Evolutionary conservation across 139 green algal genomes (phyloP).

Genomic region (Micractinium conductrix): DNA sequence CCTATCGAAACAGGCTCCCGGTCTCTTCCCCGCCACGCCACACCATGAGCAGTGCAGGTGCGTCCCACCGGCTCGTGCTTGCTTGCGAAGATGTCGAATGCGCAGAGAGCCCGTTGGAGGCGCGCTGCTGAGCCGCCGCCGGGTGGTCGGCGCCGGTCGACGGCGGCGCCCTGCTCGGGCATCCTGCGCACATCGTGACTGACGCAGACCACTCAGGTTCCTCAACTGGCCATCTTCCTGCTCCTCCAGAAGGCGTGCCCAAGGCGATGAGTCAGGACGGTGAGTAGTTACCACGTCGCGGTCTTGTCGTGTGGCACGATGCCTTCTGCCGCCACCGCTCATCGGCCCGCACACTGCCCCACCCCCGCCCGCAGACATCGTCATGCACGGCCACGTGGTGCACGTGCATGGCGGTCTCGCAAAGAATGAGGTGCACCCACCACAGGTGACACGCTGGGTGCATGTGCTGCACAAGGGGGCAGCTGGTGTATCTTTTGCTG

Average conservation of each 20-base stretch:
- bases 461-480: too few relatives aligned
- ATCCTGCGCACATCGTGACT: neutral
- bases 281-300: neutral
- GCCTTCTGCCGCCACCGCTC: too few relatives aligned
- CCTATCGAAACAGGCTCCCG: too few relatives aligned
- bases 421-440: conserved; percentile 19
- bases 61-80: too few relatives aligned
- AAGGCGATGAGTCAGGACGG: neutral
- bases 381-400: conserved; percentile 11
- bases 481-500: too few relatives aligned
- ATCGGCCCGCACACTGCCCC: neutral
- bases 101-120: neutral
- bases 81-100: too few relatives aligned
- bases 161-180: neutral
- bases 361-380: neutral
- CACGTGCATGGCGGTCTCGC: conserved; percentile 18
- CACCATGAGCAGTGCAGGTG: too few relatives aligned
- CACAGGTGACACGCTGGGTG: neutral
- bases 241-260: neutral
- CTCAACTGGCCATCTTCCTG: neutral
- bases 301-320: too few relatives aligned
- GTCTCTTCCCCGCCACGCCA: too few relatives aligned
- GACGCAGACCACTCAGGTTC: neutral
- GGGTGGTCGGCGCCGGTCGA: neutral
- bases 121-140: neutral